These are phyloP conservation scores for Paxillus rubicundulus DNA, from an alignment of 768 basidiomycete species.

Conservation along the genomic window DNA sequence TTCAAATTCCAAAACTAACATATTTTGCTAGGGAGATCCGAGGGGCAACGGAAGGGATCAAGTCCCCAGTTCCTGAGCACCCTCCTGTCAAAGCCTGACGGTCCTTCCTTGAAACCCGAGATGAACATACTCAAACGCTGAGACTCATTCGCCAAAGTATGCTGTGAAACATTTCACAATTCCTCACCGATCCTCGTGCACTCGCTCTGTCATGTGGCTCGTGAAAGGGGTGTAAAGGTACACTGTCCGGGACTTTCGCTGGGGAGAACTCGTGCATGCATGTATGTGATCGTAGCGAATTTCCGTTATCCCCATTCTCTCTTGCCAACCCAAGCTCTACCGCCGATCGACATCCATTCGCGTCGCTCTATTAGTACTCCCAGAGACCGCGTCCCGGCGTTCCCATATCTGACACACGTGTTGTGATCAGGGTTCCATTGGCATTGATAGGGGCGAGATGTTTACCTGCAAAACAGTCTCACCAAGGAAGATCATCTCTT, in stretches of 20 bases:
- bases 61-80: conserved; percentile 3
- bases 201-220: conserved; percentile 9
- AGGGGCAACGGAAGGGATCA: not conserved
- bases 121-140: not conserved
- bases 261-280: too few species aligned
- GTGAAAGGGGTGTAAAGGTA: conserved; percentile 10
- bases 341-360: conserved; percentile 37
- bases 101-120: not conserved
- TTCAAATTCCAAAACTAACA: not conserved
- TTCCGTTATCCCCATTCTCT: conserved; percentile 30
- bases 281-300: conserved; percentile 19
- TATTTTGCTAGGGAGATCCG: conserved; percentile 13
- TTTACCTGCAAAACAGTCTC: conserved; percentile 93
- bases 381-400: conserved; percentile 36
- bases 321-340: too few species aligned
- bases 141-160: not conserved
- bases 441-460: not conserved
- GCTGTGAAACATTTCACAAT: not conserved
- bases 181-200: not conserved
- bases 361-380: conserved; percentile 13
- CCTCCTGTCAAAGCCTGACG: not conserved
- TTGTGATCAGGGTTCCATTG: conserved; percentile 11
- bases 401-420: conserved; percentile 56
- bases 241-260: conserved; percentile 8
- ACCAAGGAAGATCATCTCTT: conserved; percentile 97